Percentiles rank a stretch among this genome's conserved stretches.
Evolutionary conservation across 176 grass and related monocot species (phyloP).

Genomic region (Secale cereale): DNA sequence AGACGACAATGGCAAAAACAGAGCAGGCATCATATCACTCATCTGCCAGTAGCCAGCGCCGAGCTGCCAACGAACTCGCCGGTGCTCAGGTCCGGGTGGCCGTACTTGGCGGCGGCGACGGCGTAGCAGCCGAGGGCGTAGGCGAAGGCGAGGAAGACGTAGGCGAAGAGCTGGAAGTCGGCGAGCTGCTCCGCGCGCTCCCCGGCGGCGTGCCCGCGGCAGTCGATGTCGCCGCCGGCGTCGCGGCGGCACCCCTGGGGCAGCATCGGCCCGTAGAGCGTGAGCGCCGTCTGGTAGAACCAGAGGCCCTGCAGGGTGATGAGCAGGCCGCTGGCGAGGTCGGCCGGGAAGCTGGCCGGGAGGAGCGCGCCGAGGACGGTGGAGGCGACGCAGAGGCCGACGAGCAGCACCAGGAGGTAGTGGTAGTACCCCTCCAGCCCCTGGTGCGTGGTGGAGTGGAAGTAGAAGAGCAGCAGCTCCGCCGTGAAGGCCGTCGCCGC

Average conservation of each 20-base stretch:
- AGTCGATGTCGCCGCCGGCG: constrained; percentile 31
- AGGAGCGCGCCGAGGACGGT: constrained; percentile 58
- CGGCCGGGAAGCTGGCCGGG: constrained; percentile 56
- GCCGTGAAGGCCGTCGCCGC: constrained; percentile 63
- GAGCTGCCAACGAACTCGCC: not conserved
- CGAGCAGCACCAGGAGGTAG: constrained; percentile 68
- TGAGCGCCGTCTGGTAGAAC: constrained; percentile 97
- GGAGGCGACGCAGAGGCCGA: constrained; percentile 60
- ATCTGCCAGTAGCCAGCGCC: not conserved
- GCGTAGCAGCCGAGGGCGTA: constrained; percentile 51
- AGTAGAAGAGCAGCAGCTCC: constrained; percentile 84
- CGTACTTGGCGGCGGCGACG: constrained; percentile 36
- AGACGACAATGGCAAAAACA: constrained; percentile 12
- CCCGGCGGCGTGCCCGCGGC: constrained; percentile 36
- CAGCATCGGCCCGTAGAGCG: constrained; percentile 83
- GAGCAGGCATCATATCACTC: not conserved
- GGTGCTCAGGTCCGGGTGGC: constrained; percentile 35
- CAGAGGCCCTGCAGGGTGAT: constrained; percentile 87
- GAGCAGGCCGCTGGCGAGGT: constrained; percentile 44
- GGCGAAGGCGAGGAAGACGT: constrained; percentile 46
- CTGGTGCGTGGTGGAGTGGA: constrained; percentile 80
- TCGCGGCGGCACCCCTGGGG: constrained; percentile 55
- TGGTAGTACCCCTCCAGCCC: constrained; percentile 95
- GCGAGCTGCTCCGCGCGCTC: constrained; percentile 72
- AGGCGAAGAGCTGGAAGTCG: constrained; percentile 57